Evolutionary conservation across 108 stramenopile genomes (phyloP).

Genomic region (Nannochloropsis oceanica): DNA sequence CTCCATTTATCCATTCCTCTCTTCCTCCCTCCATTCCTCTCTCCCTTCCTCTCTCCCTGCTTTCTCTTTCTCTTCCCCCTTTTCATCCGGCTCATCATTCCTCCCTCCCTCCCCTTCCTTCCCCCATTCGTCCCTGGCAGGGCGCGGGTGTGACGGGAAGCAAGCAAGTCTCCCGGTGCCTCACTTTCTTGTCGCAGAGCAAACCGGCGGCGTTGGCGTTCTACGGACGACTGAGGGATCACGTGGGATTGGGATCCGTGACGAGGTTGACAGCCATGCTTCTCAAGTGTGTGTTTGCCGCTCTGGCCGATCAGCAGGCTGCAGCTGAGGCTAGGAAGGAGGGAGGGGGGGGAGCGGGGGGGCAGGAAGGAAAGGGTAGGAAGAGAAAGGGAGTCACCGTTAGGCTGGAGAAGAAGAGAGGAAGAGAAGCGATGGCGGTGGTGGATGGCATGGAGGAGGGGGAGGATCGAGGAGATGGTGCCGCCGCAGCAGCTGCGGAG

Average conservation of each 20-base stretch:
- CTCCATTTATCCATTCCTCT: no score
- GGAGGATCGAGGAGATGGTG: background rate
- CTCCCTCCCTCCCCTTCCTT: background rate
- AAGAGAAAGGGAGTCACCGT: background rate
- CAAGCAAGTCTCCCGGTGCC: slow-evolving; percentile 58
- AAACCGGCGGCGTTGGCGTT: slow-evolving; percentile 63
- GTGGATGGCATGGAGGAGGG: background rate
- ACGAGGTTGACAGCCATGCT: slow-evolving; percentile 66
- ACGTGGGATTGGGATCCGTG: slow-evolving; percentile 49
- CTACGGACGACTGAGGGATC: slow-evolving; percentile 53
- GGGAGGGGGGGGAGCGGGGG: background rate
- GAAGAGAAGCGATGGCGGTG: no score
- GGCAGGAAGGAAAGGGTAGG: background rate
- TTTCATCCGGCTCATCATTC: background rate
- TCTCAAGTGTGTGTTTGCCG: slow-evolving; percentile 45
- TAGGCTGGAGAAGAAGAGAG: background rate
- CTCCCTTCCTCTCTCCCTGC: background rate
- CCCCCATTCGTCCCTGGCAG: background rate
- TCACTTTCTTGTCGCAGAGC: slow-evolving; percentile 52
- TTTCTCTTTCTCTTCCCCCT: background rate
- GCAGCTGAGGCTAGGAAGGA: background rate
- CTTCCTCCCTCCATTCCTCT: no score
- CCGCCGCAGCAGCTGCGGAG: background rate
- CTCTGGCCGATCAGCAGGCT: background rate
- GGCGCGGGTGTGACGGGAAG: slow-evolving; percentile 45